phyloP scores from a whole-genome alignment of 441 rosid genomes.

The Bruguiera hainesii region DNA sequence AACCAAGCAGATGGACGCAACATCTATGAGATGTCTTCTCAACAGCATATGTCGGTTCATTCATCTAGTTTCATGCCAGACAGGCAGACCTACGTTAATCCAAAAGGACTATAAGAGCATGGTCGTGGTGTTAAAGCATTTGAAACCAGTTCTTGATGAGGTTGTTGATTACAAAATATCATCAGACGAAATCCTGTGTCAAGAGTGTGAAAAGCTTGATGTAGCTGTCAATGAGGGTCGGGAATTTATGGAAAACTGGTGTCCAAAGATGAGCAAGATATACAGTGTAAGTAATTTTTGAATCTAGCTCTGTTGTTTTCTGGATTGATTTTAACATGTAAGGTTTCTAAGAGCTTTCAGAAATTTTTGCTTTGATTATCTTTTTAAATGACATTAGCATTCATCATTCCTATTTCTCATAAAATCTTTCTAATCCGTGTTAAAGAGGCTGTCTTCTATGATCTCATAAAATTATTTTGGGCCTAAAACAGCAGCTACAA shows the following conservation, averaged over 20 bases:
- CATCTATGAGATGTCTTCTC: constrained; percentile 60
- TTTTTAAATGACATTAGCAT: not conserved
- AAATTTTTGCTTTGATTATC: not conserved
- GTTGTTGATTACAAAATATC: constrained; percentile 56
- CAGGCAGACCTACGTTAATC: constrained; percentile 44
- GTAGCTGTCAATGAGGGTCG: constrained; percentile 63
- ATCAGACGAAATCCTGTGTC: constrained; percentile 46
- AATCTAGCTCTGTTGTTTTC: not conserved
- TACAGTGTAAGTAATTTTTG: constrained; percentile 48
- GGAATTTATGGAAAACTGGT: constrained; percentile 75
- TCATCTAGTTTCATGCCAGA: constrained; percentile 81
- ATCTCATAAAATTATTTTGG: not conserved
- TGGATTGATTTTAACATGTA: not conserved
- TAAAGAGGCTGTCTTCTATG: not conserved
- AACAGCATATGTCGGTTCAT: constrained; percentile 84
- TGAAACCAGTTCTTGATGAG: constrained; percentile 76
- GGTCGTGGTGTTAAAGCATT: constrained; percentile 54
- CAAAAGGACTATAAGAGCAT: constrained; percentile 53
- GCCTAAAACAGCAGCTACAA: not conserved
- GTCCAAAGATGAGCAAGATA: constrained; percentile 69
- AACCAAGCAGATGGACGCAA: constrained; percentile 60
- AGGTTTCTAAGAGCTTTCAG: not conserved
- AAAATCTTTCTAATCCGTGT: not conserved
- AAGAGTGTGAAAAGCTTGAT: constrained; percentile 75
- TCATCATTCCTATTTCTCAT: not conserved